phyloP scores from a whole-genome alignment of 1,284 basidiomycete species.

The Lignosus rhinocerotis region DNA sequence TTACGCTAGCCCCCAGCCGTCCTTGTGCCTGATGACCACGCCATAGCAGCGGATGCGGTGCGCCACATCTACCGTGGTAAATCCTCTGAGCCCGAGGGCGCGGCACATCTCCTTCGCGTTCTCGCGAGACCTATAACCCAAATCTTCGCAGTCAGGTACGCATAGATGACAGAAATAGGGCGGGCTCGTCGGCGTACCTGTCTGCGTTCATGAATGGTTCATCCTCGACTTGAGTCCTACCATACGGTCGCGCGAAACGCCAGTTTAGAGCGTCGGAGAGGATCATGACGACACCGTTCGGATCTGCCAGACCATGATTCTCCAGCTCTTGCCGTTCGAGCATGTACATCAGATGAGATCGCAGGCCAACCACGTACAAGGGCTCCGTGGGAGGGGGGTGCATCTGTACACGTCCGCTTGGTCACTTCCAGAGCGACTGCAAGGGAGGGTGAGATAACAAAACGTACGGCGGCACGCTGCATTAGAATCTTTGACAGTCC shows the following conservation, averaged over 20 bases:
- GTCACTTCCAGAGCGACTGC: slow-evolving; percentile 2
- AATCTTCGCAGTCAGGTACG: slow-evolving; percentile 6
- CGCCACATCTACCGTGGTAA: slow-evolving; percentile 70
- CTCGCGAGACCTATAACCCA: slow-evolving; percentile 37
- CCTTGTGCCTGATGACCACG: slow-evolving; percentile 61
- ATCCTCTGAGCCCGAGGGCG: slow-evolving; percentile 51
- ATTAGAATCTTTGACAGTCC: slow-evolving; percentile 78
- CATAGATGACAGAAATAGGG: background rate
- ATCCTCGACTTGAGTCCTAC: slow-evolving; percentile 36
- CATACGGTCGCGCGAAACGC: slow-evolving; percentile 41
- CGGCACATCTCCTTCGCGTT: slow-evolving; percentile 46
- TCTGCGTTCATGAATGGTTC: slow-evolving; percentile 21
- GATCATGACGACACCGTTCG: slow-evolving; percentile 54
- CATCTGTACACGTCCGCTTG: slow-evolving; percentile 43
- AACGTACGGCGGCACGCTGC: slow-evolving; percentile 68
- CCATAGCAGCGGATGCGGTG: slow-evolving; percentile 79
- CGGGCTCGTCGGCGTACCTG: slow-evolving; percentile 7
- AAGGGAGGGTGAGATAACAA: background rate
- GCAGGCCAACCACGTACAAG: slow-evolving; percentile 70
- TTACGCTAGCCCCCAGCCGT: slow-evolving; percentile 84
- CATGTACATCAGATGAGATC: slow-evolving; percentile 60
- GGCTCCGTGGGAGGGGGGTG: slow-evolving; percentile 57
- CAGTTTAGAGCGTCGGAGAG: slow-evolving; percentile 58
- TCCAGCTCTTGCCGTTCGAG: slow-evolving; percentile 67
- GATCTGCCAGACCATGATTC: slow-evolving; percentile 58